These are phyloP conservation scores for Phaeoacremonium minimum DNA, from an alignment of 2,329 filamentous ascomycete species.

Conservation along the genomic window DNA sequence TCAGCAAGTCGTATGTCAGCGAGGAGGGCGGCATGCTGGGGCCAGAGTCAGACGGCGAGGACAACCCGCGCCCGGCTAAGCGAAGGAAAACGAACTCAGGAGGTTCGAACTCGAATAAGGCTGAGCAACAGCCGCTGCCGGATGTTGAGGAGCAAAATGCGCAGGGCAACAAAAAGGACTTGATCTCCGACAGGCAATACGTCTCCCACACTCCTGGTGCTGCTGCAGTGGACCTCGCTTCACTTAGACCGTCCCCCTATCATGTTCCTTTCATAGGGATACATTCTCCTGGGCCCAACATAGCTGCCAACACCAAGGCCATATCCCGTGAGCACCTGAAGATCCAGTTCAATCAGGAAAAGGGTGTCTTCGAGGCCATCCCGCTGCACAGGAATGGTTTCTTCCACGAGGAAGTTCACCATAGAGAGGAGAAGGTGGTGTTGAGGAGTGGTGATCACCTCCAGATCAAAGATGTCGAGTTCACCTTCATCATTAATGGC, in stretches of 20 bases:
- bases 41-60: conserved; percentile 55
- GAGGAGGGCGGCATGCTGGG: conserved; percentile 67
- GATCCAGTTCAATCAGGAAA: conserved; percentile 64
- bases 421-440: conserved; percentile 49
- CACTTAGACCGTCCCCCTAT: conserved; percentile 55
- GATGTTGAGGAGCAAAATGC: conserved; percentile 9
- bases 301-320: conserved; percentile 60
- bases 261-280: conserved; percentile 66
- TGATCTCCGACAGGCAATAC: conserved; percentile 55
- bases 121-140: conserved; percentile 13
- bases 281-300: conserved; percentile 62
- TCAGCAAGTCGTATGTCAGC: conserved; percentile 63
- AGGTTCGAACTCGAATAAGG: conserved; percentile 12
- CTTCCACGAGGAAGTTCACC: conserved; percentile 59
- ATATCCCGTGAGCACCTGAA: conserved; percentile 73
- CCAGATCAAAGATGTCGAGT: conserved; percentile 66
- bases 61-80: conserved; percentile 38
- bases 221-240: conserved; percentile 54
- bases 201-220: conserved; percentile 56
- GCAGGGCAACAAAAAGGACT: conserved; percentile 30
- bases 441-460: conserved; percentile 63
- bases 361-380: conserved; percentile 60
- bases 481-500: conserved; percentile 66
- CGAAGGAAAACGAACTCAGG: conserved; percentile 39
- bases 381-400: conserved; percentile 63